Percentiles rank a stretch among this genome's conserved stretches.
phyloP scores from a whole-genome alignment of 1,284 basidiomycete genomes.

The Marasmius tenuissimus region DNA sequence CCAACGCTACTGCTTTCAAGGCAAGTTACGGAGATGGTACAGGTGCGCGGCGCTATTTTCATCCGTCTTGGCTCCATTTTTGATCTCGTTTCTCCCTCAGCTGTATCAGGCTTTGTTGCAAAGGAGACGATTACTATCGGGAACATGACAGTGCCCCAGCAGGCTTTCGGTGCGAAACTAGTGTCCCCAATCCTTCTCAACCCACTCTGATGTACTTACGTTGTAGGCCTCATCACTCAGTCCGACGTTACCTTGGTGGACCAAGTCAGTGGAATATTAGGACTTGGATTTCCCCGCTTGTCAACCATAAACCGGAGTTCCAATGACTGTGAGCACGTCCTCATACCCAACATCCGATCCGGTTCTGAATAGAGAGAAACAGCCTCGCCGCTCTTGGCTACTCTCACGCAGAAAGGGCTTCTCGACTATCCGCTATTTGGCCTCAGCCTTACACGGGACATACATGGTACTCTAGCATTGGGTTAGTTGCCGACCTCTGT shows the following conservation, averaged over 20 bases:
- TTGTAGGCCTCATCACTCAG: constrained; percentile 54
- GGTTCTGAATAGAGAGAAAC: not conserved
- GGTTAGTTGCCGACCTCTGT: constrained; percentile 37
- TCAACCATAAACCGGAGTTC: constrained; percentile 53
- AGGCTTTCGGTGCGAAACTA: constrained; percentile 59
- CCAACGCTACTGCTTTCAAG: constrained; percentile 58
- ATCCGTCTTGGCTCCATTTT: not conserved
- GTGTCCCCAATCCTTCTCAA: not conserved
- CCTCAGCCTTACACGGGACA: constrained; percentile 58
- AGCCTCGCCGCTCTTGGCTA: constrained; percentile 69
- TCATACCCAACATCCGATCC: constrained; percentile 2
- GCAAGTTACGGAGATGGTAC: constrained; percentile 67
- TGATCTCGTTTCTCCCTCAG: constrained; percentile 33
- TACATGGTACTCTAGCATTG: constrained; percentile 60
- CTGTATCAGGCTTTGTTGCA: constrained; percentile 67
- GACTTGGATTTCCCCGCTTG: constrained; percentile 72
- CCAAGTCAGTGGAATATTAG: constrained; percentile 68
- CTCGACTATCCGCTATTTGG: constrained; percentile 76
- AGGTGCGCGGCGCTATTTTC: constrained; percentile 37
- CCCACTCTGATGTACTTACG: constrained; percentile 1
- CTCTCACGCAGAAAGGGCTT: constrained; percentile 58
- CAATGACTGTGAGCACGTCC: constrained; percentile 47
- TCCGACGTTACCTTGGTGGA: constrained; percentile 64
- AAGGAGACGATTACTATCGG: constrained; percentile 58
- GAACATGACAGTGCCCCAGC: constrained; percentile 56